Percentiles rank a stretch among this genome's conserved stretches.
These are phyloP conservation scores for Aspergillus sclerotioniger DNA, from an alignment of 495 filamentous ascomycete species.

Conservation along the genomic window DNA sequence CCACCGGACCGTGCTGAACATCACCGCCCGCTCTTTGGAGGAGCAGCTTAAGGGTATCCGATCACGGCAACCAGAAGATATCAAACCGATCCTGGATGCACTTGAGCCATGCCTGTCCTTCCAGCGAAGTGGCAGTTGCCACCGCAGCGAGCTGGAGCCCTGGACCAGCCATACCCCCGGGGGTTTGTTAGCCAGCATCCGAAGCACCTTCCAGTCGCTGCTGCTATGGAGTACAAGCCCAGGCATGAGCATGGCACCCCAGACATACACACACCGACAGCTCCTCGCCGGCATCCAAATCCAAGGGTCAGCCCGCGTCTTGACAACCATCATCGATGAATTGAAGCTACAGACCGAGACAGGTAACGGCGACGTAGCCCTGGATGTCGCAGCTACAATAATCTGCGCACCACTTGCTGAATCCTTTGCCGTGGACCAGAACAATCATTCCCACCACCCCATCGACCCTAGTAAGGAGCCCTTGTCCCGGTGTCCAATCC, in stretches of 20 bases:
- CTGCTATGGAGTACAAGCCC: conserved; percentile 70
- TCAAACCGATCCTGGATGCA: conserved; percentile 67
- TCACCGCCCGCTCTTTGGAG: conserved; percentile 74
- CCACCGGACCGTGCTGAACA: conserved; percentile 78
- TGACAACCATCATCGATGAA: conserved; percentile 67
- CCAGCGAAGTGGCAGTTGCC: conserved; percentile 60
- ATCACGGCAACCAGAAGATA: conserved; percentile 64
- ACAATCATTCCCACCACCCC: conserved; percentile 31
- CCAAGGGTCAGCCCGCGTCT: conserved; percentile 62
- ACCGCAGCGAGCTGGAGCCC: conserved; percentile 69
- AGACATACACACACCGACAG: conserved; percentile 77
- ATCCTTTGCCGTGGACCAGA: conserved; percentile 45
- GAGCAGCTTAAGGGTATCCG: conserved; percentile 72
- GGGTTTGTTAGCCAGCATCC: conserved; percentile 60
- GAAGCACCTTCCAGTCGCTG: conserved; percentile 64
- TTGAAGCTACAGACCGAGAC: conserved; percentile 54
- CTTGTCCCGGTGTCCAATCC: conserved; percentile 38
- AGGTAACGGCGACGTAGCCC: conserved; percentile 58
- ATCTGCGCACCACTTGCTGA: conserved; percentile 67
- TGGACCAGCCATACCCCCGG: conserved; percentile 66
- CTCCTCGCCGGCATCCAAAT: conserved; percentile 64
- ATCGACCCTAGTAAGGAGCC: conserved; percentile 40
- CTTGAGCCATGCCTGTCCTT: conserved; percentile 69
- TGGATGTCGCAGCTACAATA: conserved; percentile 73
- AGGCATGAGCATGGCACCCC: conserved; percentile 62